Base-by-base conservation (phyloP, 805 yeast genomes). In the Suhomyces kilbournensis region DNA sequence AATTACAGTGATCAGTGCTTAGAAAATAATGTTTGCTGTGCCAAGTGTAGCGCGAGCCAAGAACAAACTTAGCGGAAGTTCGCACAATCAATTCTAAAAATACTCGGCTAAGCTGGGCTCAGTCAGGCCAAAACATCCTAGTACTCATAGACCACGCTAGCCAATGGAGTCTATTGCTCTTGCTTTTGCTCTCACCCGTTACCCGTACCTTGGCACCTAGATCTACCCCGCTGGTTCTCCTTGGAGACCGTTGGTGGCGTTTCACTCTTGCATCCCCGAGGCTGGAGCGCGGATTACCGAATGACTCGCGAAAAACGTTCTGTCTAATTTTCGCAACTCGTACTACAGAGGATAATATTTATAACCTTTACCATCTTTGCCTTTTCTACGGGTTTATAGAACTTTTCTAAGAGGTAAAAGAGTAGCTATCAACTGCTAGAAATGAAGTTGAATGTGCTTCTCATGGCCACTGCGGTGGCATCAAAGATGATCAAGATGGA, bases 401-500 rank as follows among this genome's bases (percentile, higher is more conserved):
- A 7, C 28, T 25, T 25, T 25, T n/a, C n/a, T n/a, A n/a, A n/a
- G n/a, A n/a, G n/a, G n/a, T n/a, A n/a, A n/a, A n/a, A 26, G 5
- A 28, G 32, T 10, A 9, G 32, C 32, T 28, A 28, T 28, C 32
- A 12, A 28, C 32, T 22, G 25, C n/a, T 51, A 17, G 14, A 3
- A 38, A 54, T 52, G 58, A 49, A 50, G 47, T 47, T 49, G 44
- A 35, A 22, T 26, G 34, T 44, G 20, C 34, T 49, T 28, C 35
- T 44, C 17, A 38, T 53, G 42, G 47, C 50, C n/a, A 48, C 55
- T 14, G 23, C 48, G 19, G 47, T 47, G 47, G 52, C 35, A 45
- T 28, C 56, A 26, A 48, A 44, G 28, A 43, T 46, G 20, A 51
- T 58, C 19, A 53, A 38, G 38, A 32, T 64, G 23, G 63, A 60